phyloP scores from a whole-genome alignment of 257 asterid species.

The Solanum medicagineum region DNA sequence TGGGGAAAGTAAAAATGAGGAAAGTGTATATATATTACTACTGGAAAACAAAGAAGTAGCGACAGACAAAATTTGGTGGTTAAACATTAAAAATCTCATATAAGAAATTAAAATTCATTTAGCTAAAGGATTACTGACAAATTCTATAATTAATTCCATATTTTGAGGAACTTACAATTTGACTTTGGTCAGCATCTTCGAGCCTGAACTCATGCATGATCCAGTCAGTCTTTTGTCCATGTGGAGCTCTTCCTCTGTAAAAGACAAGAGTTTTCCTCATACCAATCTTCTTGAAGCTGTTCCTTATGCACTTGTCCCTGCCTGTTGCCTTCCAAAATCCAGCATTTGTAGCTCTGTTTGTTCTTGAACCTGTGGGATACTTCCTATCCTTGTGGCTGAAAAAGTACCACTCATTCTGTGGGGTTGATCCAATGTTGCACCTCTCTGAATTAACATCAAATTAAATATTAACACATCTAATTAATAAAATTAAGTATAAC shows the following conservation, averaged over 20 bases:
- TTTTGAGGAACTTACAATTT: constrained; percentile 12
- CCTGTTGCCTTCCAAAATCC: constrained; percentile 98
- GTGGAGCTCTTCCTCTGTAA: constrained; percentile 90
- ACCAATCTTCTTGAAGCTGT: constrained; percentile 61
- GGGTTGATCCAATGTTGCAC: constrained; percentile 84
- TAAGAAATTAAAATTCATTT: no score
- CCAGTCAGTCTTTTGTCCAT: constrained; percentile 90
- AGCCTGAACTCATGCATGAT: constrained; percentile 90
- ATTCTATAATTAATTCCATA: no score
- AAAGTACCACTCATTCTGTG: constrained; percentile 87
- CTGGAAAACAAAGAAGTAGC: no score
- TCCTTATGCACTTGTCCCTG: constrained; percentile 76
- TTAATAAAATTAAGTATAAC: neutral
- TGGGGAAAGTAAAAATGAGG: neutral
- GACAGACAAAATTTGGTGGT: neutral
- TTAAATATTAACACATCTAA: neutral
- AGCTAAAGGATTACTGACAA: no score
- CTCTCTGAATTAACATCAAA: constrained; percentile 18
- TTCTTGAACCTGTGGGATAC: constrained; percentile 85
- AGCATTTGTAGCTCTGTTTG: constrained; percentile 75
- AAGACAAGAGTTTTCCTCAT: constrained; percentile 90
- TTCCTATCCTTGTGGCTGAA: constrained; percentile 95
- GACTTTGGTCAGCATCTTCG: constrained; percentile 37
- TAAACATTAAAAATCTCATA: no score
- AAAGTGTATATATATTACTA: no score